Evolutionary conservation across 345 rosid species (phyloP), one percentile per base, ranked within the genome.

Genomic region (Populus pruinosa): DNA sequence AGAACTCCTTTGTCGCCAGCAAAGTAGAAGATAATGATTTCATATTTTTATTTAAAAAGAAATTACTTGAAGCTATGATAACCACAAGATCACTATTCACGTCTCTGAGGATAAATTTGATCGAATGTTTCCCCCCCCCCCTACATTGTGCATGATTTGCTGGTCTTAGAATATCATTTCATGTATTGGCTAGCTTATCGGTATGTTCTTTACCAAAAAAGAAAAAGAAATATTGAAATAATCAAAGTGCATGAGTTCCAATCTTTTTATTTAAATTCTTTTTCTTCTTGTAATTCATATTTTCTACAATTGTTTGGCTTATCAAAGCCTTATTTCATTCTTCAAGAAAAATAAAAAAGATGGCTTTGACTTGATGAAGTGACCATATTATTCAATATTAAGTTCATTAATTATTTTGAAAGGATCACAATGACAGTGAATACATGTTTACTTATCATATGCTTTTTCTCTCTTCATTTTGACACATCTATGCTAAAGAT

Each of bases 1-100:
- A 69, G 61, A 33, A 78, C 86, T 86, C 83, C 83, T 83, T 68
- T 82, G 78, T 64, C 80, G 39, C 71, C 82, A 80, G 87, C 80
- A 65, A 84, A 86, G 82, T 71, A 5, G 81, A 81, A 31, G 25
- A 66, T 70, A 69, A 2, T 66, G 70, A 47, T 75, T 66, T 66
- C 49, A 69, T 10, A 62, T 61, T 20, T 70, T 68, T 6, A 59
- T 10, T 36, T 38, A 35, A 63, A 62, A 35, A 49, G n/a, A 47
- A 41, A 21, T 27, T 70, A 70, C 29, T 25, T n/a, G 36, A 47
- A 47, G 61, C 73, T 43, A 43, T 70, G 13, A 65, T 65, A 7
- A 35, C 36, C 9, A 7, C 36, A 33, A 4, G 36, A 33, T 33
- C 36, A 33, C 36, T 33, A 0, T 33, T 33, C 36, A 33, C 0